These are phyloP conservation scores for Coprinopsis sp. DNA, from an alignment of 768 basidiomycete species.

Conservation along the genomic window DNA sequence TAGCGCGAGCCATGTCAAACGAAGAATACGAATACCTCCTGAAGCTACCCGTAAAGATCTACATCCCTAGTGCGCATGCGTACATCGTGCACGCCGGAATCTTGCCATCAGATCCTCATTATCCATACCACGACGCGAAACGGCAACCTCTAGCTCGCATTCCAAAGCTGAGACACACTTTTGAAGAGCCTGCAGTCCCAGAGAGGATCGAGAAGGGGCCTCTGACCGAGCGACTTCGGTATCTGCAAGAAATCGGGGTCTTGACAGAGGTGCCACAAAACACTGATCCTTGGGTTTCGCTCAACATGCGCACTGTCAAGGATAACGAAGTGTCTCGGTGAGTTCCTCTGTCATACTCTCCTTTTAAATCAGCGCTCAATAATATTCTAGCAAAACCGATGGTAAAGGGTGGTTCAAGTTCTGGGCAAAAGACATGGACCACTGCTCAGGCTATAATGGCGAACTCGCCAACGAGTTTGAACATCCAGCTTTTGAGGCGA, in stretches of 20 bases:
- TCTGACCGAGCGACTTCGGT: constrained; percentile 34
- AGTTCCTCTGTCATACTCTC: constrained; percentile 5
- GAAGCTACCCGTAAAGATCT: constrained; percentile 67
- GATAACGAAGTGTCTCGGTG: constrained; percentile 43
- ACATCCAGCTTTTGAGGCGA: constrained; percentile 5
- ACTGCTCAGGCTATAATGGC: constrained; percentile 48
- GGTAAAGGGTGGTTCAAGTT: constrained; percentile 73
- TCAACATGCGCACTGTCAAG: constrained; percentile 66
- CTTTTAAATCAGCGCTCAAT: constrained; percentile 9
- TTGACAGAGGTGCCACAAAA: constrained; percentile 72
- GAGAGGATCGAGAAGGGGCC: neutral
- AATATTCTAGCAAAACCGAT: constrained; percentile 16
- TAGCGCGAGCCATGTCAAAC: constrained; percentile 64
- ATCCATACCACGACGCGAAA: constrained; percentile 37
- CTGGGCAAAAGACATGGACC: constrained; percentile 65
- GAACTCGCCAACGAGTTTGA: constrained; percentile 1
- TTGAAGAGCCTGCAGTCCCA: neutral
- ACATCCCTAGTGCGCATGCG: constrained; percentile 70
- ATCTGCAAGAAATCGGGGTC: constrained; percentile 64
- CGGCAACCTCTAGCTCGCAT: constrained; percentile 69
- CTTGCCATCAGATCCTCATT: constrained; percentile 64
- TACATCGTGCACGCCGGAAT: constrained; percentile 84
- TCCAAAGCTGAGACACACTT: constrained; percentile 31
- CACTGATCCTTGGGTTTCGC: constrained; percentile 63
- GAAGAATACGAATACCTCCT: constrained; percentile 68